These are phyloP conservation scores for Amylocystis lapponica DNA, from an alignment of 768 basidiomycete genomes.

Conservation along the genomic window DNA sequence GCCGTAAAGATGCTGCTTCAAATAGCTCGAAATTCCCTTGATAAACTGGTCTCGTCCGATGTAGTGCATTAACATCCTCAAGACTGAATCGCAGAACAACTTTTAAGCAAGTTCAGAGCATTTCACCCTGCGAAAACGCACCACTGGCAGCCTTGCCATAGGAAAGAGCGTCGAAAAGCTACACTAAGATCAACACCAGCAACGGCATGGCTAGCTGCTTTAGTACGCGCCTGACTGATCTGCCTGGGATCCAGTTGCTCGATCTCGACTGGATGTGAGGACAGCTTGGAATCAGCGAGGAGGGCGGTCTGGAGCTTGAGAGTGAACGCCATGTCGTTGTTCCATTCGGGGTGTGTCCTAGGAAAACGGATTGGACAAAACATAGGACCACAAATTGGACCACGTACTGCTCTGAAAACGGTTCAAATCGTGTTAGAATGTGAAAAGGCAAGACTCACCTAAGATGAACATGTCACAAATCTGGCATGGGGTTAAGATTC, in stretches of 20 bases:
- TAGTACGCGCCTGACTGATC: slow-evolving; percentile 64
- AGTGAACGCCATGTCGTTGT: slow-evolving; percentile 75
- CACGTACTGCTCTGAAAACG: slow-evolving; percentile 46
- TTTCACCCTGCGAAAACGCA: slow-evolving; percentile 23
- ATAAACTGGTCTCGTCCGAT: slow-evolving; percentile 90
- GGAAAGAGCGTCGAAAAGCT: slow-evolving; percentile 88
- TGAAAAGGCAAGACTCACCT: slow-evolving; percentile 36
- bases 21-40: slow-evolving; percentile 83
- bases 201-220: neutral
- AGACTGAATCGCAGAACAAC: slow-evolving; percentile 38
- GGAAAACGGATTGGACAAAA: neutral
- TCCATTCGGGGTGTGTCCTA: slow-evolving; percentile 83
- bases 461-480: slow-evolving; percentile 87
- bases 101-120: neutral
- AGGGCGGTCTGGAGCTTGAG: slow-evolving; percentile 73
- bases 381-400: slow-evolving; percentile 4
- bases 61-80: slow-evolving; percentile 86
- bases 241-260: slow-evolving; percentile 82
- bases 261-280: slow-evolving; percentile 92
- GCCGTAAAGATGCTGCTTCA: slow-evolving; percentile 80
- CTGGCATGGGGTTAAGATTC: slow-evolving; percentile 23
- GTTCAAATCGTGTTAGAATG: slow-evolving; percentile 10
- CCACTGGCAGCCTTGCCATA: slow-evolving; percentile 83
- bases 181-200: slow-evolving; percentile 1
- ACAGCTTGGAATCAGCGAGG: slow-evolving; percentile 74